A percentile compares a stretch with the other conserved stretches of the same genome.
These are phyloP conservation scores for Macadamia integrifolia DNA, from an alignment of 164 flowering plant species.

Conservation along the genomic window DNA sequence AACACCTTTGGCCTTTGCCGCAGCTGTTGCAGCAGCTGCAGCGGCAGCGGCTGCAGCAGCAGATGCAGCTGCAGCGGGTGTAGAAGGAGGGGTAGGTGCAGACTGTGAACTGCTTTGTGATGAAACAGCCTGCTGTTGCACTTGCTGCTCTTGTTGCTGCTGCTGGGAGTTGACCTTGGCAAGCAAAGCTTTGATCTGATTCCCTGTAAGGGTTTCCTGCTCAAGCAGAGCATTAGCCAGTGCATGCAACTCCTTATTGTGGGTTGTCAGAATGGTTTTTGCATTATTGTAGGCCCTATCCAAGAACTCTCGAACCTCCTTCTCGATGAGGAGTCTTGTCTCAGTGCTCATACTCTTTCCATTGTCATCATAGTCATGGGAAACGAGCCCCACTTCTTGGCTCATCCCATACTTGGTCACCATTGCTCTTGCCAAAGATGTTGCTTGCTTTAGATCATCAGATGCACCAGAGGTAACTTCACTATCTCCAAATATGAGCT, in stretches of 20 bases:
- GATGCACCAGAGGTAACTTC: constrained; percentile 90
- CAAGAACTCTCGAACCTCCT: constrained; percentile 57
- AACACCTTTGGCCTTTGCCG: constrained; percentile 67
- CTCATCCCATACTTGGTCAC: constrained; percentile 95
- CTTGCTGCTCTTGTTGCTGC: constrained; percentile 28
- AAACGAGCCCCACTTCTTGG: constrained; percentile 71
- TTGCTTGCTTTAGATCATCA: constrained; percentile 73
- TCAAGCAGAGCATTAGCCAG: constrained; percentile 89
- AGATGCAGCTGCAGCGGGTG: constrained; percentile 57
- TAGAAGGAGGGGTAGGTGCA: constrained; percentile 48
- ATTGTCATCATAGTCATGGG: constrained; percentile 74
- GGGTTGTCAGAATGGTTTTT: constrained; percentile 67
- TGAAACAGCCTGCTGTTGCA: constrained; percentile 27
- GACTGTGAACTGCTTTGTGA: constrained; percentile 41
- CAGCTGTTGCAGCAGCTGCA: constrained; percentile 73
- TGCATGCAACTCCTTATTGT: constrained; percentile 72
- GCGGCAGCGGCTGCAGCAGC: constrained; percentile 76
- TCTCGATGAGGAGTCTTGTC: constrained; percentile 77
- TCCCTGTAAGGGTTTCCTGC: constrained; percentile 79
- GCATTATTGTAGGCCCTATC: constrained; percentile 87
- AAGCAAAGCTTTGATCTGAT: constrained; percentile 70
- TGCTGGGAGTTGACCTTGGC: constrained; percentile 48
- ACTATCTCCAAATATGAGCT: constrained; percentile 86
- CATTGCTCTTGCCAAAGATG: constrained; percentile 75
- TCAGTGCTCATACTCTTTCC: constrained; percentile 94